Evolutionary conservation across 192 early-diverging fungal species (phyloP).

Genomic region (Lobulomyces angularis): DNA sequence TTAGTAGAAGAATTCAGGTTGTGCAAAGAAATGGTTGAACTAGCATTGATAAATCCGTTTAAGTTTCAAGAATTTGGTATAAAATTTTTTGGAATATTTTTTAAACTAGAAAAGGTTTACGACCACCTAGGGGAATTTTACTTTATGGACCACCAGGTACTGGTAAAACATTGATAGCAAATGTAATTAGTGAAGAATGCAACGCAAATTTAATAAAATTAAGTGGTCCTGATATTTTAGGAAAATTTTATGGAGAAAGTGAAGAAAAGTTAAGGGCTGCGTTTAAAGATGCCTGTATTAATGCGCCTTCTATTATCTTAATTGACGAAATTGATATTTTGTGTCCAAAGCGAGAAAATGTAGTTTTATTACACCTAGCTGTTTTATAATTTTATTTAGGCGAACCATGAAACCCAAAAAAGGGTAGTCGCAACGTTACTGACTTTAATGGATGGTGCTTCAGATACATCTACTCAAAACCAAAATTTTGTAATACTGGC

Average conservation of each 20-base stretch:
- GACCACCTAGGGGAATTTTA: constrained; percentile 84
- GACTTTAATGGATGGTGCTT: constrained; percentile 80
- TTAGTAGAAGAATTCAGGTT: too few species aligned
- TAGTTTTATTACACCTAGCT: constrained; percentile 11
- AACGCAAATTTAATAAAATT: constrained; percentile 60
- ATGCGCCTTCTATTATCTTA: constrained; percentile 74
- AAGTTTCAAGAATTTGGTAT: constrained; percentile 62
- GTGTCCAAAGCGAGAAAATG: constrained; percentile 75
- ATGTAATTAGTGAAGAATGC: constrained; percentile 73
- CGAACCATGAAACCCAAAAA: constrained; percentile 69
- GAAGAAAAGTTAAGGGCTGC: constrained; percentile 71
- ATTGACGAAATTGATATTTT: constrained; percentile 92
- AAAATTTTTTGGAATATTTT: not conserved
- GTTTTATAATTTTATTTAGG: constrained; percentile 14
- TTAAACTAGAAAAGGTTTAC: constrained; percentile 35
- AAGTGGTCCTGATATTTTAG: constrained; percentile 83
- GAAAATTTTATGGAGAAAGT: constrained; percentile 87
- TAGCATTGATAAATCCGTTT: constrained; percentile 57
- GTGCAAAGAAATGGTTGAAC: constrained; percentile 80
- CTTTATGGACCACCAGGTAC: constrained; percentile 86
- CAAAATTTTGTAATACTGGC: constrained; percentile 63
- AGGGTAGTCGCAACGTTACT: constrained; percentile 87
- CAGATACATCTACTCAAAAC: not conserved
- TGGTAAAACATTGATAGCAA: constrained; percentile 89
- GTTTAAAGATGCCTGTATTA: constrained; percentile 56